phyloP scores from a whole-genome alignment of 2,329 filamentous ascomycete species.

The Mycogone perniciosa region DNA sequence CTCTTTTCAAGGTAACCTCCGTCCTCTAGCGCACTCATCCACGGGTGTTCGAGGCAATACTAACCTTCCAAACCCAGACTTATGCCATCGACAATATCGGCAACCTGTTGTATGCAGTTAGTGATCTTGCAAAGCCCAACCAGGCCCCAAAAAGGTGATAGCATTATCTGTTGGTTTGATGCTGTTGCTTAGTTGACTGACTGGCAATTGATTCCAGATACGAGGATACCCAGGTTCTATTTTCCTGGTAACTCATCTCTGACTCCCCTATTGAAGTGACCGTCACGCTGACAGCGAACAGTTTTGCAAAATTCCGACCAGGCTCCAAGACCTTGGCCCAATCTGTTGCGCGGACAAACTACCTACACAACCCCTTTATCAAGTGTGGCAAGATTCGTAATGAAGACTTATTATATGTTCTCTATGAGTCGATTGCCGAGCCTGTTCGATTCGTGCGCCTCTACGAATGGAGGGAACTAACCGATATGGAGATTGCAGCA shows the following conservation, averaged over 20 bases:
- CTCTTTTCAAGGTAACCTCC: conserved; percentile 33
- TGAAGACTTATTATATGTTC: conserved; percentile 34
- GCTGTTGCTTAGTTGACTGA: not conserved
- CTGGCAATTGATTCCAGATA: conserved; percentile 25
- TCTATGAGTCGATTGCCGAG: conserved; percentile 57
- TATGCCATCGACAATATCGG: conserved; percentile 35
- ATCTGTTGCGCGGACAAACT: conserved; percentile 35
- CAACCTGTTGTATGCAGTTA: conserved; percentile 29
- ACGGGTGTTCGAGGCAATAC: not conserved
- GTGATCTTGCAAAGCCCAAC: conserved; percentile 27
- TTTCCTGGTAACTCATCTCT: conserved; percentile 25
- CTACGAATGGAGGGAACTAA: conserved; percentile 66
- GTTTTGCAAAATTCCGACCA: conserved; percentile 26
- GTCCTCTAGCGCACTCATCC: not conserved
- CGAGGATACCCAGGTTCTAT: conserved; percentile 35
- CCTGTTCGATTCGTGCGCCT: conserved; percentile 55
- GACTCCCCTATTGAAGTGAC: not conserved
- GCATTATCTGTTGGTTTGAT: not conserved
- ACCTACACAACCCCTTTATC: conserved; percentile 31
- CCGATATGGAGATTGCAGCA: conserved; percentile 61
- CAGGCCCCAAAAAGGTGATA: conserved; percentile 31
- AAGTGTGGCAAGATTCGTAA: conserved; percentile 31
- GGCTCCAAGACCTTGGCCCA: conserved; percentile 26
- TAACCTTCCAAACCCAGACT: conserved; percentile 23
- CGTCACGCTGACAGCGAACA: conserved; percentile 5